A percentile compares a stretch with the other conserved stretches of the same genome.
phyloP scores from a whole-genome alignment of 257 asterid genomes.

The Salvia splendens region DNA sequence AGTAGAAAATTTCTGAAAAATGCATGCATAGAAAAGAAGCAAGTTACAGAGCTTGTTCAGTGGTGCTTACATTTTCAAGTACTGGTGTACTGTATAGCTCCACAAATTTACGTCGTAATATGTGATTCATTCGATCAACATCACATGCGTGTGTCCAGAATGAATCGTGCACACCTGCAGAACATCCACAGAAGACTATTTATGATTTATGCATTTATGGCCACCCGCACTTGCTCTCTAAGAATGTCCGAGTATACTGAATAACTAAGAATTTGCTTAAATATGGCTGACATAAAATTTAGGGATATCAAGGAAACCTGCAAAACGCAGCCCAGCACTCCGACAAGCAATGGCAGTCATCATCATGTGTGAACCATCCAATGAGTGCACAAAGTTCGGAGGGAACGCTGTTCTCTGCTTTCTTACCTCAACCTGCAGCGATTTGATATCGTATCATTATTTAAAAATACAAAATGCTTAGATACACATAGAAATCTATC shows the following conservation, averaged over 20 bases:
- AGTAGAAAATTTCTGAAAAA: neutral
- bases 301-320: constrained; percentile 51
- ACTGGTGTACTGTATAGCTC: constrained; percentile 80
- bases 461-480: constrained; percentile 24
- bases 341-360: constrained; percentile 98
- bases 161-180: constrained; percentile 93
- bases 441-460: constrained; percentile 25
- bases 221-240: neutral
- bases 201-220: neutral
- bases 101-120: constrained; percentile 80
- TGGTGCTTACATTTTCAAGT: constrained; percentile 78
- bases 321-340: constrained; percentile 81
- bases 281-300: neutral
- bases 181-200: constrained; percentile 9
- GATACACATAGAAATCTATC: constrained; percentile 20
- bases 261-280: neutral
- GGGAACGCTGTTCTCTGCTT: constrained; percentile 96
- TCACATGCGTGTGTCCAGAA: constrained; percentile 98
- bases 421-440: constrained; percentile 69
- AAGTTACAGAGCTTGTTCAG: constrained; percentile 19
- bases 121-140: constrained; percentile 82
- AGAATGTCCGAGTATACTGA: neutral
- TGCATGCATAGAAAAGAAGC: neutral
- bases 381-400: constrained; percentile 93
- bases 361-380: constrained; percentile 98